A percentile compares a stretch with the other conserved stretches of the same genome.
Conservation (phyloP, 768 basidiomycete genomes). For the Leccinellum luteum region DNA sequence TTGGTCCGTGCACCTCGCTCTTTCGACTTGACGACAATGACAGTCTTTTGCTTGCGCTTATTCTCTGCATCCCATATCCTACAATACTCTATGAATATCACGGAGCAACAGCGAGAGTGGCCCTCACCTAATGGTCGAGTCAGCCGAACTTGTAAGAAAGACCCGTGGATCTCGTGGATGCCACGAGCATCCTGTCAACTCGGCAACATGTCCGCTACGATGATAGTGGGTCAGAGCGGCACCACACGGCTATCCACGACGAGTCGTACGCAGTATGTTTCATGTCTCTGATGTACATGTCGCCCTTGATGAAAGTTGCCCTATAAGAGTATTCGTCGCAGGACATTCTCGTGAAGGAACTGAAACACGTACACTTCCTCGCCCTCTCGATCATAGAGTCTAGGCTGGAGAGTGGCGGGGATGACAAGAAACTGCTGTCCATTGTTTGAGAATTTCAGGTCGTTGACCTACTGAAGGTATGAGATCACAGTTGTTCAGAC, state of each 20-base stretch:
- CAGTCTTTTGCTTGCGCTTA: conserved; percentile 90
- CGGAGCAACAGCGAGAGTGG: neutral
- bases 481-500: neutral
- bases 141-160: conserved; percentile 93
- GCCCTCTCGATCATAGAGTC: conserved; percentile 88
- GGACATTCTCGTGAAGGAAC: conserved; percentile 24
- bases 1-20: conserved; percentile 93
- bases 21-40: conserved; percentile 96
- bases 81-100: conserved; percentile 4
- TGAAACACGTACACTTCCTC: conserved; percentile 75
- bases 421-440: conserved; percentile 84
- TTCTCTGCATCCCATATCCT: conserved; percentile 96
- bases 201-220: conserved; percentile 88
- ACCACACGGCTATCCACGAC: conserved; percentile 6
- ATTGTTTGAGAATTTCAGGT: conserved; percentile 85
- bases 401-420: conserved; percentile 85
- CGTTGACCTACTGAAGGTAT: conserved; percentile 64
- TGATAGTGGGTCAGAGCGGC: conserved; percentile 2
- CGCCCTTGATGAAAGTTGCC: conserved; percentile 86
- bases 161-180: conserved; percentile 81
- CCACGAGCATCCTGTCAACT: conserved; percentile 87
- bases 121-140: conserved; percentile 86
- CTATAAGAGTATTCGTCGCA: conserved; percentile 54
- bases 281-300: conserved; percentile 98
- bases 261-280: conserved; percentile 88